Base-by-base conservation (phyloP, 352 stramenopile species). In the Peronosclerospora sorghi region DNA sequence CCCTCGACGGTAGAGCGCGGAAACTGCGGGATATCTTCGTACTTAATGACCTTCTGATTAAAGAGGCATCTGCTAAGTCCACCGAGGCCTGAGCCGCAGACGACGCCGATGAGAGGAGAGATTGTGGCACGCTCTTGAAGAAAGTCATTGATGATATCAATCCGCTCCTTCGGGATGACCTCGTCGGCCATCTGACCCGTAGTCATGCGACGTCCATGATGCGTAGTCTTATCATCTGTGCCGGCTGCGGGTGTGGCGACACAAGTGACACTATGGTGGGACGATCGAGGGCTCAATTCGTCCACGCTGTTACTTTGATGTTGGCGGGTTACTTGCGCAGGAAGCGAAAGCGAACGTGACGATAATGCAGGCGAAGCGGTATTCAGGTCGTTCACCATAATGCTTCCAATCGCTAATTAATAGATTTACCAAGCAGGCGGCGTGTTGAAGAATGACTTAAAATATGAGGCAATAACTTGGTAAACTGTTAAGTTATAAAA, bases 81-180 rank as follows among this genome's bases (percentile, higher is more conserved):
- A 14, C 87, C 90, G 30, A 98, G 83, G 1, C 95, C 94, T 8
- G 87, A 97, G 40, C 95, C 95, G 58, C 92, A 98, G 30, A 98
- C 86, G 53, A 98, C 52, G 35, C 79, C 76, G 26, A 92, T 72
- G 20, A 85, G 54, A 36, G 79, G 79, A 1, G 67, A 66, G 9
- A 19, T 50, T 20, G 53, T 61, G 37, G 78, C 75, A 24, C 38
- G 58, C 13, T 70, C 61, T 15, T 73, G 58, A 26, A 91, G 56
- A 47, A 83, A 91, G 15, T 78, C 72, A 47, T 60, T 65, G 55
- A 91, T 91, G 47, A 85, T 48, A 55, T 86, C 78, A 41, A 91
- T 83, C 37, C 77, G 75, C 38, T 91, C 78, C 43, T 66, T 75
- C 7, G 74, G 72, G 1, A 73, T 49, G 18, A 45, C 43, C 34